Evolutionary conservation across 805 yeast species (phyloP).

Genomic region (Wickerhamiella hasegawae): DNA sequence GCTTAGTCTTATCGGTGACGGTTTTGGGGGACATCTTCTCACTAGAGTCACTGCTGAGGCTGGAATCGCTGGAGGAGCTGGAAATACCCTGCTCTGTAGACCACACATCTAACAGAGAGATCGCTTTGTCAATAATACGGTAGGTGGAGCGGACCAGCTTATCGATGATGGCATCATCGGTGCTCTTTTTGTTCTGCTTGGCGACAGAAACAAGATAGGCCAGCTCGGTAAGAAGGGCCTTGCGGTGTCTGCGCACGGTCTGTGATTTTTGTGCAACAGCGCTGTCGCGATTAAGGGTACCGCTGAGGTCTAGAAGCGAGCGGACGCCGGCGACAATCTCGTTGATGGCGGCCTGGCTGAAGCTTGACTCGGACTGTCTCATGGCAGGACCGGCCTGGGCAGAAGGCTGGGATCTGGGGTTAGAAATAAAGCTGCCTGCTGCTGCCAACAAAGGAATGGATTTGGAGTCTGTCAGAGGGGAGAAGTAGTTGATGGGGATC

Average conservation of each 20-base stretch:
- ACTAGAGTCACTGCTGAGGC: neutral
- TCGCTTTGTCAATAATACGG: slow-evolving; percentile 21
- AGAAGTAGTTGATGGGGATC: slow-evolving; percentile 28
- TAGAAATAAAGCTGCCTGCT: slow-evolving; percentile 20
- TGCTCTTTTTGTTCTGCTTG: slow-evolving; percentile 18
- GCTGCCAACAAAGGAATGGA: slow-evolving; percentile 25
- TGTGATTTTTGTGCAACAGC: slow-evolving; percentile 18
- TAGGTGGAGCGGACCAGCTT: slow-evolving; percentile 19
- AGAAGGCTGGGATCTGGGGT: slow-evolving; percentile 19
- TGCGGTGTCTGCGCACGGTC: slow-evolving; percentile 20
- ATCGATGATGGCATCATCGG: slow-evolving; percentile 19
- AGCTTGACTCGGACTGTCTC: slow-evolving; percentile 12
- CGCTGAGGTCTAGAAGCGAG: slow-evolving; percentile 21
- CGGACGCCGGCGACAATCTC: slow-evolving; percentile 25
- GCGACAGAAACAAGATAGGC: slow-evolving; percentile 25
- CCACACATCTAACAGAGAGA: slow-evolving; percentile 19
- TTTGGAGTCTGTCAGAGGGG: slow-evolving; percentile 22
- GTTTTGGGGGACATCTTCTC: neutral
- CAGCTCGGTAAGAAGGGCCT: slow-evolving; percentile 24
- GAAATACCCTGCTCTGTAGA: slow-evolving; percentile 12
- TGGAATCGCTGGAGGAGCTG: slow-evolving; percentile 1
- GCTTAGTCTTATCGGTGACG: neutral
- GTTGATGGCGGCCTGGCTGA: slow-evolving; percentile 23
- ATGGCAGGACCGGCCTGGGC: slow-evolving; percentile 1
- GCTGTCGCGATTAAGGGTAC: slow-evolving; percentile 22